Percentiles rank a stretch among this genome's conserved stretches.
These are phyloP conservation scores for Marsdenia floribunda DNA, from an alignment of 257 asterid species.

Conservation along the genomic window DNA sequence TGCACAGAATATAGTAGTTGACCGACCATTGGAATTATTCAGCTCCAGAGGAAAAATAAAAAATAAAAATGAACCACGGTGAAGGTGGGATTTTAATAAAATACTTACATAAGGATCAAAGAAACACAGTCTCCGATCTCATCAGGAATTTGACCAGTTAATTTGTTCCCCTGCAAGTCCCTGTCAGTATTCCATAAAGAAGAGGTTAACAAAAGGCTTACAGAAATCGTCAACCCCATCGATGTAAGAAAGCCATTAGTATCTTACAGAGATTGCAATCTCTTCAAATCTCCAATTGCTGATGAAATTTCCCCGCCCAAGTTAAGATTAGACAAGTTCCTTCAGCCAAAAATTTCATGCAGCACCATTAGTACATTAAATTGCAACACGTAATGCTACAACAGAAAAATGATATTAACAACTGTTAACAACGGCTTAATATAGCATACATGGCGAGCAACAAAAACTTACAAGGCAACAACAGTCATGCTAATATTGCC, in stretches of 20 bases:
- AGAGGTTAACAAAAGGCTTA: not conserved
- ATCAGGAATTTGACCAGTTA: conserved; percentile 91
- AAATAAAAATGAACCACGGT: not conserved
- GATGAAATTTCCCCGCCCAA: conserved; percentile 92
- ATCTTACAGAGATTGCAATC: conserved; percentile 68
- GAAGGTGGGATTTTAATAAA: not conserved
- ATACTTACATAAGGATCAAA: conserved; percentile 49
- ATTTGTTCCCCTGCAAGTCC: conserved; percentile 83
- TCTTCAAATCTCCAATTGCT: conserved; percentile 72
- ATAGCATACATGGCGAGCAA: not conserved
- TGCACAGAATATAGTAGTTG: conserved; percentile 19
- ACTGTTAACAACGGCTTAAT: not conserved
- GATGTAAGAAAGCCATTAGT: not conserved
- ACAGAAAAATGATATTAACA: not conserved
- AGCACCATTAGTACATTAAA: not conserved
- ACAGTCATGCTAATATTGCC: conserved; percentile 67
- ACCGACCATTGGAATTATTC: not conserved
- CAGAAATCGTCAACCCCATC: not conserved
- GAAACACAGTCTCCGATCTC: conserved; percentile 82
- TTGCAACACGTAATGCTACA: not conserved
- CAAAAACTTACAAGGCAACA: conserved; percentile 66
- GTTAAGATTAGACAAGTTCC: conserved; percentile 84
- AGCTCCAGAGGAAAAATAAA: not conserved
- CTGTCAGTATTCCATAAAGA: conserved; percentile 29
- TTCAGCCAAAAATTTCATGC: conserved; percentile 18